These are phyloP conservation scores for Lachnellula arida DNA, from an alignment of 2,329 filamentous ascomycete species.

Conservation along the genomic window DNA sequence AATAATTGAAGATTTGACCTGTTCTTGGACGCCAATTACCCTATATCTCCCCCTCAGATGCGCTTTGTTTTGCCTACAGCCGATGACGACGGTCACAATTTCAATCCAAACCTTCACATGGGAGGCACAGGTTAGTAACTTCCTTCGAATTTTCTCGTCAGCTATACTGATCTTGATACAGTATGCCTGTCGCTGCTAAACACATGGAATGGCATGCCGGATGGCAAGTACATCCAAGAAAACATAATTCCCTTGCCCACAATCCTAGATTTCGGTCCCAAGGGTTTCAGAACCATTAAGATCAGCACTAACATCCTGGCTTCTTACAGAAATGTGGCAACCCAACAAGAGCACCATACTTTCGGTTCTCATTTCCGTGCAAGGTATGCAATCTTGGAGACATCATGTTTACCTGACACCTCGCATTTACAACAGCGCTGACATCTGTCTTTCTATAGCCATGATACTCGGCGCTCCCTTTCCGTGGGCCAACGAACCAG, in stretches of 20 bases:
- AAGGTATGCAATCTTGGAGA: not conserved
- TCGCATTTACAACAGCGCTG: not conserved
- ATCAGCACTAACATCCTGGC: not conserved
- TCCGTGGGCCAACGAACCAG: conserved; percentile 23
- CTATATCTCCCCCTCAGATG: conserved; percentile 18
- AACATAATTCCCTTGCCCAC: not conserved
- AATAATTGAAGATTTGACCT: conserved; percentile 17
- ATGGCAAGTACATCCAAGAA: not conserved
- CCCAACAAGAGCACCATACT: conserved; percentile 22
- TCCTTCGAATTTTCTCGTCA: not conserved
- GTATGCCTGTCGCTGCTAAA: conserved; percentile 17
- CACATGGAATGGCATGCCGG: conserved; percentile 15
- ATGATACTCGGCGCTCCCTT: conserved; percentile 23
- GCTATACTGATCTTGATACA: not conserved
- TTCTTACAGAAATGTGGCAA: conserved; percentile 15
- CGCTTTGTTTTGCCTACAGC: conserved; percentile 18
- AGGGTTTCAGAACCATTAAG: not conserved
- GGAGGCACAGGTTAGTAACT: conserved; percentile 7
- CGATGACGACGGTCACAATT: conserved; percentile 15
- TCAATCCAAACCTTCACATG: conserved; percentile 24
- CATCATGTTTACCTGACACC: no score
- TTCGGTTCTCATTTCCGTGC: conserved; percentile 20
- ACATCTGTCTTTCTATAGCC: not conserved
- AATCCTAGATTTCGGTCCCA: not conserved
- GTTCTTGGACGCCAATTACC: conserved; percentile 19